Conservation (phyloP, 352 stramenopile genomes). For the Globisporangium recalcitrans region DNA sequence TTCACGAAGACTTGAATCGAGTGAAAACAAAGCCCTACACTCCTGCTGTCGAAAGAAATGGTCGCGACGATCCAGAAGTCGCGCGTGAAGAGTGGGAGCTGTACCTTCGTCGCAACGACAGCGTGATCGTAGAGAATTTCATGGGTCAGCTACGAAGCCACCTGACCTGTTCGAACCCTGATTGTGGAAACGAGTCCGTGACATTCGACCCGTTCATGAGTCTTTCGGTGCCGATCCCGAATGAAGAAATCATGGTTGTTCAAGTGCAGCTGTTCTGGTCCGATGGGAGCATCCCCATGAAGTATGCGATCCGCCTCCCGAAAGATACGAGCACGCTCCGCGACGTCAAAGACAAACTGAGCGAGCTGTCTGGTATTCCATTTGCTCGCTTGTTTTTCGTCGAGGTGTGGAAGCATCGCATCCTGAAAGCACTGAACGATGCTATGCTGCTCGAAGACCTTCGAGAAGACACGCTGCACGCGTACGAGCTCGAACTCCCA, state of each 20-base stretch:
- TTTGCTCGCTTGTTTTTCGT: conserved; percentile 58
- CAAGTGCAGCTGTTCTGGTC: conserved; percentile 74
- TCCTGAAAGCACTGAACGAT: conserved; percentile 50
- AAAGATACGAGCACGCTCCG: conserved; percentile 47
- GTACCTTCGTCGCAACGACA: conserved; percentile 91
- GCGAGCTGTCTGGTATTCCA: conserved; percentile 37
- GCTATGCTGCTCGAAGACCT: conserved; percentile 39
- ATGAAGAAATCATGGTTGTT: conserved; percentile 42
- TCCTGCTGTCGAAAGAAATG: conserved; percentile 60
- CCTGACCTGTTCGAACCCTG: conserved; percentile 74
- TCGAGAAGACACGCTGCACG: conserved; percentile 58
- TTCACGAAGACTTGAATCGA: conserved; percentile 91
- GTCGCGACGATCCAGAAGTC: conserved; percentile 56
- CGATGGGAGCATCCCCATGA: conserved; percentile 64
- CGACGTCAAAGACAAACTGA: conserved; percentile 61
- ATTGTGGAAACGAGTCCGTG: conserved; percentile 75
- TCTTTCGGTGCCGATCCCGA: conserved; percentile 86
- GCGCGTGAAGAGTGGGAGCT: conserved; percentile 75
- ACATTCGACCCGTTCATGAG: conserved; percentile 90
- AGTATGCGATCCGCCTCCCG: conserved; percentile 54
- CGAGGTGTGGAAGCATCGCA: conserved; percentile 65
- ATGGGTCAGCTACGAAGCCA: conserved; percentile 87
- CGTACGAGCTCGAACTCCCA: conserved; percentile 85
- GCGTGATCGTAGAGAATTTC: conserved; percentile 87
- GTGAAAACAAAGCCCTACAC: conserved; percentile 83